phyloP scores from a whole-genome alignment of 176 grass and related monocot species.

The Puccinellia tenuiflora region DNA sequence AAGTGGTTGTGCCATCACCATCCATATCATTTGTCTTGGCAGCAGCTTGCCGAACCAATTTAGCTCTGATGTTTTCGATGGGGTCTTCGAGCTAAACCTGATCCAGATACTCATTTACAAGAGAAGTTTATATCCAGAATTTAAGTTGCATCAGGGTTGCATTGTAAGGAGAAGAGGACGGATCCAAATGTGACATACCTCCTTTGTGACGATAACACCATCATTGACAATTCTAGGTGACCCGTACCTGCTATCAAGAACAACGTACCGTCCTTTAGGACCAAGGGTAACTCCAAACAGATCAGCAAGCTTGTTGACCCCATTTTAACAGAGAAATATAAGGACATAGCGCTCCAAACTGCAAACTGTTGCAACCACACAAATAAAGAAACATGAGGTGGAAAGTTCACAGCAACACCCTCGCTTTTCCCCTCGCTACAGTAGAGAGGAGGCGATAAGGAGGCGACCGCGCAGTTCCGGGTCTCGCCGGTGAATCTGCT shows the following conservation, averaged over 20 bases:
- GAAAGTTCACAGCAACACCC: too few relatives aligned
- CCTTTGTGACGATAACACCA: background rate
- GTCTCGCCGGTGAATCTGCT: too few relatives aligned
- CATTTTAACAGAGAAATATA: slow-evolving; percentile 19
- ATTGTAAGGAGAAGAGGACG: background rate
- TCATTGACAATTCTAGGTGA: slow-evolving; percentile 48
- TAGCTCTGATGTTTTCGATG: background rate
- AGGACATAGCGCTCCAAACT: background rate
- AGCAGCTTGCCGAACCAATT: background rate
- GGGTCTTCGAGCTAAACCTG: slow-evolving; percentile 1
- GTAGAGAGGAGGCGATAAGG: too few relatives aligned
- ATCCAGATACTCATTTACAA: background rate
- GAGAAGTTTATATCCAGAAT: background rate
- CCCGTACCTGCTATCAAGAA: slow-evolving; percentile 65
- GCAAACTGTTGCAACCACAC: too few relatives aligned
- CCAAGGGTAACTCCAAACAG: slow-evolving; percentile 70
- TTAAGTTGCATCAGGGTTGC: background rate
- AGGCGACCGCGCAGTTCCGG: too few relatives aligned
- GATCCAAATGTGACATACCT: background rate
- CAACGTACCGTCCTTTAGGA: slow-evolving; percentile 56
- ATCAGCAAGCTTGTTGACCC: slow-evolving; percentile 70
- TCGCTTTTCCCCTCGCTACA: too few relatives aligned
- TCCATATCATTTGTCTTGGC: background rate
- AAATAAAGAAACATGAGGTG: background rate
- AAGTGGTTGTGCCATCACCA: background rate